Base-by-base conservation (phyloP, 2,329 filamentous ascomycete species). In the Penicillium sp. region DNA sequence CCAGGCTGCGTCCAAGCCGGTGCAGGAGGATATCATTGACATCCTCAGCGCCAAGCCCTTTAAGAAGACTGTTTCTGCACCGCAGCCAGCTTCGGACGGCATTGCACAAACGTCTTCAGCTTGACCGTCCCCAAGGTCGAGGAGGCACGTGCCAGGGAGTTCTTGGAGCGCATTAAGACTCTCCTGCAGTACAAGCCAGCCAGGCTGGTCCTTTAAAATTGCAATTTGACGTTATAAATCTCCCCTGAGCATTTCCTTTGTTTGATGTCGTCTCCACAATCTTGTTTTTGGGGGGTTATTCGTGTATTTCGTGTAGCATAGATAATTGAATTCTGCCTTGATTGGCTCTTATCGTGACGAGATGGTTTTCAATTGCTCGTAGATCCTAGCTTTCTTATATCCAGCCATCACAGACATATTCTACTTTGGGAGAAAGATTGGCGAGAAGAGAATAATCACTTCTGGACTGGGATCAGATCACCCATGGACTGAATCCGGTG, bases 81-180 rank as follows among this genome's bases (percentile, higher is more conserved):
- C 56, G 41, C 64, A 58, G 22, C 42, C 52, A 5, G 49, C 58
- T 50, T 4, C 51, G 51, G 51, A 76, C 4, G 61, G 79, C 10
- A 76, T 56, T 3, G 79, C 83, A 72, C 80, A 44, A 94, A 95
- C 65, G 74, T 90, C 0, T 95, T 97, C 66, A 91, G 82, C 60
- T 73, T 98, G 42, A 84, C 77, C 23, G 90, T 95, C 16, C 82
- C 85, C 31, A 82, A 80, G 70, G 81, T 80, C 7, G 93, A 98
- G 67, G 86, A 90, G 77, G 81, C 84, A 73, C 78, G 89, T 60
- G 93, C 88, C 11, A 77, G 80, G 62, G 77, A 84, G 9, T 98
- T 96, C 73, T 70, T 98, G 54, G 85, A 91, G 71, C 81, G 88
- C 59, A 80, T 96, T 63, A 96, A 95, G 81, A 73, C 77, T 37